Conservation (phyloP, 352 stramenopile species). For the Phytopythium ostracodes region DNA sequence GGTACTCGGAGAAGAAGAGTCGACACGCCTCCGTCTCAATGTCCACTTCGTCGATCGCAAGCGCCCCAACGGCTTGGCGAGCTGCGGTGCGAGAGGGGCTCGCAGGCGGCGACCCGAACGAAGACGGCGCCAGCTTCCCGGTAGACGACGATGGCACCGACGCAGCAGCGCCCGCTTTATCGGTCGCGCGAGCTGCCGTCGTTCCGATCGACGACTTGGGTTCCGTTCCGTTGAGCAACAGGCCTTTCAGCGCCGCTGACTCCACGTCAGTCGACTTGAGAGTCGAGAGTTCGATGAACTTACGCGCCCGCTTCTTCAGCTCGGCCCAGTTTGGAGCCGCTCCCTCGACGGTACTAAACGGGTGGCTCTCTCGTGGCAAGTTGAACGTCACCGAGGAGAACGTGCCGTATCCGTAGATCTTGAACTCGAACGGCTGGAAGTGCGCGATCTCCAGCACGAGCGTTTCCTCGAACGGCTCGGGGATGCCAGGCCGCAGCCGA, state of each 20-base stretch:
- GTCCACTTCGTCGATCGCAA: slow-evolving; percentile 60
- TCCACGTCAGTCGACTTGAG: slow-evolving; percentile 1
- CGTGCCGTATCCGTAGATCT: slow-evolving; percentile 85
- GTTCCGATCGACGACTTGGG: slow-evolving; percentile 59
- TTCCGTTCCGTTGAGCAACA: slow-evolving; percentile 25
- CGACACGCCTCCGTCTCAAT: slow-evolving; percentile 81
- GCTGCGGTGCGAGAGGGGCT: slow-evolving; percentile 18
- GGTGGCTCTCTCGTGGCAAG: slow-evolving; percentile 80
- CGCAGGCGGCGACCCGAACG: slow-evolving; percentile 9
- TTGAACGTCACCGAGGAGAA: slow-evolving; percentile 89
- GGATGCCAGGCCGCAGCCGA: slow-evolving; percentile 84
- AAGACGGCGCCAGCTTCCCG: slow-evolving; percentile 1
- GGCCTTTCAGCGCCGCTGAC: not conserved
- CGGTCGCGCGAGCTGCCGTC: slow-evolving; percentile 22
- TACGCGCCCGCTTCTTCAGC: slow-evolving; percentile 54
- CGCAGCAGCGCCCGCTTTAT: slow-evolving; percentile 27
- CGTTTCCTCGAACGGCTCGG: slow-evolving; percentile 81
- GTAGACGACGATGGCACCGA: slow-evolving; percentile 21
- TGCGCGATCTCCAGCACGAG: slow-evolving; percentile 93
- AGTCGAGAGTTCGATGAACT: slow-evolving; percentile 27
- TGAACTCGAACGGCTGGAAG: slow-evolving; percentile 91
- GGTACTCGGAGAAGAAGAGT: slow-evolving; percentile 85
- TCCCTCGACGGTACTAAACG: slow-evolving; percentile 42
- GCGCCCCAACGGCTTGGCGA: slow-evolving; percentile 3
- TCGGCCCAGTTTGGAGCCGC: slow-evolving; percentile 71